phyloP scores from a whole-genome alignment of 2,329 filamentous ascomycete genomes.

The Colletotrichum sp. region DNA sequence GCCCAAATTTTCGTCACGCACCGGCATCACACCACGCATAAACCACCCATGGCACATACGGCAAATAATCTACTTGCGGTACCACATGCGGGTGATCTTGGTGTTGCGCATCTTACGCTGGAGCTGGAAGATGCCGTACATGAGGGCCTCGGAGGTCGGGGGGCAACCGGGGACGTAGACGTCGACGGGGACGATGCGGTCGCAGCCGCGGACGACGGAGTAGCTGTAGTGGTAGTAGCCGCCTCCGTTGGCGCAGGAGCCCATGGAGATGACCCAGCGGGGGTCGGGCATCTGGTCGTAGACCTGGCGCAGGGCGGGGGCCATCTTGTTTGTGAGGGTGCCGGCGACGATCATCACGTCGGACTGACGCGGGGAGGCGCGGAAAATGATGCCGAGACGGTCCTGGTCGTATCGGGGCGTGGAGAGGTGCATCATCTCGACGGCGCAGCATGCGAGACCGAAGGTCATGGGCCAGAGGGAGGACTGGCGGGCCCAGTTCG shows the following conservation, averaged over 20 bases:
- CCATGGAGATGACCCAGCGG: slow-evolving; percentile 85
- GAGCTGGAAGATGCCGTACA: slow-evolving; percentile 76
- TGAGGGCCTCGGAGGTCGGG: slow-evolving; percentile 65
- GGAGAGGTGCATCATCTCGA: slow-evolving; percentile 93
- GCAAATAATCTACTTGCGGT: slow-evolving; percentile 51
- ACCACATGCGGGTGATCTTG: slow-evolving; percentile 62
- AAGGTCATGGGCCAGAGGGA: slow-evolving; percentile 92
- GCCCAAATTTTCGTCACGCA: not conserved
- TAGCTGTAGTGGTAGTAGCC: slow-evolving; percentile 91
- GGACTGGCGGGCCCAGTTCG: slow-evolving; percentile 85
- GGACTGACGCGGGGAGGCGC: slow-evolving; percentile 84
- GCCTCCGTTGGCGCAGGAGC: slow-evolving; percentile 82
- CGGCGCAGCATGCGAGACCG: slow-evolving; percentile 84
- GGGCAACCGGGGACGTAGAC: slow-evolving; percentile 81
- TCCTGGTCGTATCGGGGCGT: slow-evolving; percentile 91
- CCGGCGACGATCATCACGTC: slow-evolving; percentile 95
- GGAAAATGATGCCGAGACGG: slow-evolving; percentile 88
- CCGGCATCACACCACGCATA: not conserved
- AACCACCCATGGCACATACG: not conserved
- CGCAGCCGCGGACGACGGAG: slow-evolving; percentile 73
- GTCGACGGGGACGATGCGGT: slow-evolving; percentile 80
- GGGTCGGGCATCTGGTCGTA: slow-evolving; percentile 97
- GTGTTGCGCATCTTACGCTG: slow-evolving; percentile 77
- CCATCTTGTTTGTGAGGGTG: slow-evolving; percentile 96
- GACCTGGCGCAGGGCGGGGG: slow-evolving; percentile 84